Percentiles rank a stretch among this genome's conserved stretches.
These are phyloP conservation scores for Dianthus caryophyllus DNA, from an alignment of 148 eudicot species.

Conservation along the genomic window DNA sequence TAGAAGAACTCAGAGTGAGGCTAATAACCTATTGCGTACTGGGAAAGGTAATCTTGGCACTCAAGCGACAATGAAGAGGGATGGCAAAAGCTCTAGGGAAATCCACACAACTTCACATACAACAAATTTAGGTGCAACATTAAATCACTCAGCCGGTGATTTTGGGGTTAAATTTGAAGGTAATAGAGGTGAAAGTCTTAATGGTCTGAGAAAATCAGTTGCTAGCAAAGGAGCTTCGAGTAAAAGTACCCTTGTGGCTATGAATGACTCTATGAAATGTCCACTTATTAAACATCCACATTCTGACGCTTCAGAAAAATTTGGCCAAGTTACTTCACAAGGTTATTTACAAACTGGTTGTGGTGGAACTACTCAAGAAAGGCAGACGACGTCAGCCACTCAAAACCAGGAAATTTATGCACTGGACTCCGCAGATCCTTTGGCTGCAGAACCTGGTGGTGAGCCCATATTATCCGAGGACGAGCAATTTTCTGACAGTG, in stretches of 20 bases:
- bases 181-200: conserved; percentile 25
- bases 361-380: conserved; percentile 22
- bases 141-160: conserved; percentile 26
- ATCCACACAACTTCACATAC: conserved; percentile 22
- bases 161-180: conserved; percentile 34
- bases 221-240: conserved; percentile 32
- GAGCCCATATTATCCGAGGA: conserved; percentile 28
- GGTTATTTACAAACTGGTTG: conserved; percentile 22
- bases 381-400: neutral
- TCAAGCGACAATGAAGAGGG: conserved; percentile 32
- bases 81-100: conserved; percentile 31
- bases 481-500: conserved; percentile 34
- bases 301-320: conserved; percentile 16
- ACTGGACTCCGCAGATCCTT: conserved; percentile 23
- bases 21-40: conserved; percentile 28
- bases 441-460: conserved; percentile 24
- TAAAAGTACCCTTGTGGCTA: conserved; percentile 29
- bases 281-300: conserved; percentile 13
- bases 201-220: conserved; percentile 31
- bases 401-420: conserved; percentile 18
- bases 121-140: conserved; percentile 27
- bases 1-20: conserved; percentile 33
- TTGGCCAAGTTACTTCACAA: conserved; percentile 20
- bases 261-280: conserved; percentile 25
- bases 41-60: conserved; percentile 26